These are phyloP conservation scores for Cladosporium sp. DNA, from an alignment of 2,329 filamentous ascomycete genomes.

Conservation along the genomic window DNA sequence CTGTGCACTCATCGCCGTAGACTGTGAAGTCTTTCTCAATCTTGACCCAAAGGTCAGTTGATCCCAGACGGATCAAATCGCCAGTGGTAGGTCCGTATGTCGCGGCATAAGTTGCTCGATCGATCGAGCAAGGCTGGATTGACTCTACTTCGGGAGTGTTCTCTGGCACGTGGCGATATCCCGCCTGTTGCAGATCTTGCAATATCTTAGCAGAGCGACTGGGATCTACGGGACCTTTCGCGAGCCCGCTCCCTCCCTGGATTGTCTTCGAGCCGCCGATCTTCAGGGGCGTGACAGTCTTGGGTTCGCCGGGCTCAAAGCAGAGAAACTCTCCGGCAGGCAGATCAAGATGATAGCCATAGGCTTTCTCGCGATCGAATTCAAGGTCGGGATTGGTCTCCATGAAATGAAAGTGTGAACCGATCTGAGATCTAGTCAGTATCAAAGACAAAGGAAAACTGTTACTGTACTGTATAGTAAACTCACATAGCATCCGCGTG, in stretches of 20 bases:
- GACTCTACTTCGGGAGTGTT: slow-evolving; percentile 49
- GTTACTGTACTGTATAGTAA: background rate
- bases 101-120: slow-evolving; percentile 71
- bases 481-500: background rate
- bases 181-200: slow-evolving; percentile 64
- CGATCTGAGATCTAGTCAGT: slow-evolving; percentile 53
- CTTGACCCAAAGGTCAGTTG: slow-evolving; percentile 82
- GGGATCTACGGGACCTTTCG: slow-evolving; percentile 64
- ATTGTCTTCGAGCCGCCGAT: slow-evolving; percentile 78
- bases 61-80: slow-evolving; percentile 76
- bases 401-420: slow-evolving; percentile 91
- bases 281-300: slow-evolving; percentile 83
- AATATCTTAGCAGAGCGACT: slow-evolving; percentile 67
- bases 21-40: slow-evolving; percentile 80
- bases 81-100: slow-evolving; percentile 93
- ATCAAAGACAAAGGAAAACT: background rate
- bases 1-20: slow-evolving; percentile 91
- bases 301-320: slow-evolving; percentile 87
- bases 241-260: slow-evolving; percentile 76
- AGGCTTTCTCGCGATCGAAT: slow-evolving; percentile 78
- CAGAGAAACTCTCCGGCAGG: slow-evolving; percentile 84
- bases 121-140: slow-evolving; percentile 67
- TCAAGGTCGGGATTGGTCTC: slow-evolving; percentile 85
- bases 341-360: slow-evolving; percentile 83
- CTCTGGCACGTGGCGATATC: slow-evolving; percentile 74